Evolutionary conservation across 192 early-diverging fungal species (phyloP).

Genomic region (Chytriomyces sp.): DNA sequence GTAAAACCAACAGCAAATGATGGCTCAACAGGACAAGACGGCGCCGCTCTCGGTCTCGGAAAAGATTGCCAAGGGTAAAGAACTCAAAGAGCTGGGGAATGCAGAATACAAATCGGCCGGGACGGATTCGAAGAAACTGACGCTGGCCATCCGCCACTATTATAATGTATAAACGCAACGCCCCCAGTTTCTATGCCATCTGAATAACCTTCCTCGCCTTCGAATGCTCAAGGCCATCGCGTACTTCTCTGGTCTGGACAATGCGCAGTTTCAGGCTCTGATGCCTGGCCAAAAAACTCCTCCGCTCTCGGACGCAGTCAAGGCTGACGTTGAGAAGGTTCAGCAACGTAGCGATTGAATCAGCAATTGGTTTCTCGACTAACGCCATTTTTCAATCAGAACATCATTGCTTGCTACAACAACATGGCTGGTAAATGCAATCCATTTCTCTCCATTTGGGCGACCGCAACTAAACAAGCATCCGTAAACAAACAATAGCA

Average conservation of each 20-base stretch:
- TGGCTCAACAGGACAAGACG: neutral
- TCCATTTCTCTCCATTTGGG: slow-evolving; percentile 2
- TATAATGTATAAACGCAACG: neutral
- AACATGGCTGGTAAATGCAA: slow-evolving; percentile 50
- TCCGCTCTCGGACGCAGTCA: slow-evolving; percentile 32
- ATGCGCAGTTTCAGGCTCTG: slow-evolving; percentile 30
- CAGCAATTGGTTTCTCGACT: neutral
- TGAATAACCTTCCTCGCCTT: neutral
- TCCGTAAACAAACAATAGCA: slow-evolving; percentile 22
- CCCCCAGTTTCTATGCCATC: neutral
- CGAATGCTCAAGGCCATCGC: slow-evolving; percentile 39
- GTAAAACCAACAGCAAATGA: neutral
- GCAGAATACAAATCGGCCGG: slow-evolving; percentile 46
- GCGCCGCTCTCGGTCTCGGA: neutral
- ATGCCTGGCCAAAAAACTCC: slow-evolving; percentile 20
- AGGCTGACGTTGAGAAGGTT: slow-evolving; percentile 47
- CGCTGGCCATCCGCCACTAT: slow-evolving; percentile 17
- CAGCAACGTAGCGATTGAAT: neutral
- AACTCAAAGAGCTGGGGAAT: slow-evolving; percentile 51
- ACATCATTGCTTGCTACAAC: slow-evolving; percentile 47
- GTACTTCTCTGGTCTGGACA: slow-evolving; percentile 51
- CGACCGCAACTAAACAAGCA: neutral
- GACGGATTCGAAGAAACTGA: slow-evolving; percentile 20
- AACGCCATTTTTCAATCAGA: slow-evolving; percentile 24
- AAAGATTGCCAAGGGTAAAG: slow-evolving; percentile 38